Evolutionary conservation across 768 basidiomycete genomes (phyloP).

Genomic region (Crepidotus variabilis): DNA sequence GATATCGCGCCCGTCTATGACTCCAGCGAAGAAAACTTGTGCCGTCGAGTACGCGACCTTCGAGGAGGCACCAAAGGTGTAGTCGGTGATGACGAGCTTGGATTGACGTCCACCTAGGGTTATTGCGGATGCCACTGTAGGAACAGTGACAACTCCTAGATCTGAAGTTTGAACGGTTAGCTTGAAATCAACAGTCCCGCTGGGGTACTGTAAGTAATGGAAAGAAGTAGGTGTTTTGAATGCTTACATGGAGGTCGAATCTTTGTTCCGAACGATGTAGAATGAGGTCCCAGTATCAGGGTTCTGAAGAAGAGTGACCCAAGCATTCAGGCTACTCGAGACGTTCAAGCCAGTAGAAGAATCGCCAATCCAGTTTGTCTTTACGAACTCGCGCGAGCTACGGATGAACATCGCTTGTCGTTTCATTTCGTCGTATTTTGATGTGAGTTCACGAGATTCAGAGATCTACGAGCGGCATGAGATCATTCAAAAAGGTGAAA

Average conservation of each 20-base stretch:
- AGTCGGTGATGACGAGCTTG: constrained; percentile 70
- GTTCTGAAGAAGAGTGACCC: constrained; percentile 63
- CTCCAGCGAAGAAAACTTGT: constrained; percentile 63
- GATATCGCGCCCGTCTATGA: constrained; percentile 57
- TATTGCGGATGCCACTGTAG: constrained; percentile 48
- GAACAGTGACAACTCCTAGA: constrained; percentile 49
- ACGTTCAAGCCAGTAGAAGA: constrained; percentile 43
- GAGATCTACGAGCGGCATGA: constrained; percentile 35
- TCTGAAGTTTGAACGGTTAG: constrained; percentile 52
- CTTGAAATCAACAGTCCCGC: constrained; percentile 51
- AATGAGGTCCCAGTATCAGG: constrained; percentile 65
- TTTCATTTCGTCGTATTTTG: constrained; percentile 77
- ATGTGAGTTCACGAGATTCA: constrained; percentile 61
- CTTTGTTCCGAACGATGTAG: constrained; percentile 63
- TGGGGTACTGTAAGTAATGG: constrained; percentile 15
- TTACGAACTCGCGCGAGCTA: constrained; percentile 73
- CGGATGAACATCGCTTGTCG: constrained; percentile 75
- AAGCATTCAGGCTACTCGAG: constrained; percentile 42
- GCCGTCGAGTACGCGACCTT: constrained; percentile 69
- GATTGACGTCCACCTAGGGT: constrained; percentile 68
- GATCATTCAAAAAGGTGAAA: background rate
- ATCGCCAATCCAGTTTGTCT: constrained; percentile 73
- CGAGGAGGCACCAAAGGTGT: constrained; percentile 59
- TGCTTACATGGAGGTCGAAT: constrained; percentile 65
- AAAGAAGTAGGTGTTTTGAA: background rate